Conservation (phyloP, 2,329 filamentous ascomycete species). For the Nemania sp. region DNA sequence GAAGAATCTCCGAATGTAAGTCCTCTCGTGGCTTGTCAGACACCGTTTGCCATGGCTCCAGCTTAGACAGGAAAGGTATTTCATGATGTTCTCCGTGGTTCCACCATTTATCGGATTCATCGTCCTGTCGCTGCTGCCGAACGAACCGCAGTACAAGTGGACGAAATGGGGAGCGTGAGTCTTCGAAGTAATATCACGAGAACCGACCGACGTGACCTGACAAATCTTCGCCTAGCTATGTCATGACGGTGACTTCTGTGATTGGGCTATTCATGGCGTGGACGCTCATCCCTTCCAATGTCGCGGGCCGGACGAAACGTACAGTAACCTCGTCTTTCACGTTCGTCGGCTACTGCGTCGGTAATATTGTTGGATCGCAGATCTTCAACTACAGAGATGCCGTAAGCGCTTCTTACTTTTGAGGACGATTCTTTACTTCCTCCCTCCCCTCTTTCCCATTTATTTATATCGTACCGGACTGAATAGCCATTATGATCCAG, state of each 20-base stretch:
- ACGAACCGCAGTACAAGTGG: conserved; percentile 44
- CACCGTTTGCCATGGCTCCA: neutral
- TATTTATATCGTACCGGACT: neutral
- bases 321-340: conserved; percentile 51
- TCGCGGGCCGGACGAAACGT: conserved; percentile 52
- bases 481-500: conserved; percentile 15
- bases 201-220: neutral
- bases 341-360: conserved; percentile 52
- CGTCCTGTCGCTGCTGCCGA: conserved; percentile 43
- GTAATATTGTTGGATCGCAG: conserved; percentile 53
- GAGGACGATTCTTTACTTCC: neutral
- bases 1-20: conserved; percentile 43
- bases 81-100: conserved; percentile 45
- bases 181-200: neutral
- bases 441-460: neutral
- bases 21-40: neutral
- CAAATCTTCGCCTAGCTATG: conserved; percentile 30
- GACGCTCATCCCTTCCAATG: conserved; percentile 49
- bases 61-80: conserved; percentile 35
- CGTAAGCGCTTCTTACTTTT: conserved; percentile 29
- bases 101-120: conserved; percentile 45
- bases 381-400: conserved; percentile 51
- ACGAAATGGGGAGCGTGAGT: conserved; percentile 44
- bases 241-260: conserved; percentile 44
- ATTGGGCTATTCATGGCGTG: conserved; percentile 43